Base-by-base conservation (phyloP, 1,284 basidiomycete species). In the Agaricales sp. region DNA sequence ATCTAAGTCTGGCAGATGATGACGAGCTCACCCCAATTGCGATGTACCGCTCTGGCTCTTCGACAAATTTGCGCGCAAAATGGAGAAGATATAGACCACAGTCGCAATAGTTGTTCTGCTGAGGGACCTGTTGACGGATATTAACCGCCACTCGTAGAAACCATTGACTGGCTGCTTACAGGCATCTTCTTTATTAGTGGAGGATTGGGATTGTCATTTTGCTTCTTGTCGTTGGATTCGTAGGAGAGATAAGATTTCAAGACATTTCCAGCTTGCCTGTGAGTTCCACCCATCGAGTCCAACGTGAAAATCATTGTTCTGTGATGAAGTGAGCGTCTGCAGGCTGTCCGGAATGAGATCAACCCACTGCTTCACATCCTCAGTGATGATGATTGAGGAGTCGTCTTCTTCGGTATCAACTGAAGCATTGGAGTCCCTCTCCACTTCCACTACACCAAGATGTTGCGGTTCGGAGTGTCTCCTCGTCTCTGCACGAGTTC, bases 41-140 rank as follows among this genome's bases (percentile, higher is more conserved):
- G 11, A 35, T 8, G n/a, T 35, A 35, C 30, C n/a, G 8, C 30
- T 61, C 58, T 0, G 85, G 80, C 52, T 82, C 66, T 8, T 59
- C 66, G 63, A 90, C 76, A 62, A 92, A 89, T 1, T 71, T 75
- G 53, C 77, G 70, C n/a, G 80, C 81, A 46, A 87, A 86, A 57
- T 92, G 86, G n/a, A 92, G 66, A 6, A 92, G 67, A 61, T 87
- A 92, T 35, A 90, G 59, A 3, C 92, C 92, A 57, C 92, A 94
- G 61, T 94, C 91, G 59, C 84, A 88, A 53, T 70, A 87, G 62
- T 94, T 93, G 4, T 80, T 80, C 61, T 94, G 92, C 41, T 69
- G 67, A 4, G 91, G 90, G 11, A 87, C 83, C 82, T 89, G 54
- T 23, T 39, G 16, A 13, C 38, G n/a, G 38, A 47, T 1, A n/a